Percentiles rank a stretch among this genome's conserved stretches.
These are phyloP conservation scores for Metschnikowia gelsemii DNA, from an alignment of 805 yeast genomes.

Conservation along the genomic window DNA sequence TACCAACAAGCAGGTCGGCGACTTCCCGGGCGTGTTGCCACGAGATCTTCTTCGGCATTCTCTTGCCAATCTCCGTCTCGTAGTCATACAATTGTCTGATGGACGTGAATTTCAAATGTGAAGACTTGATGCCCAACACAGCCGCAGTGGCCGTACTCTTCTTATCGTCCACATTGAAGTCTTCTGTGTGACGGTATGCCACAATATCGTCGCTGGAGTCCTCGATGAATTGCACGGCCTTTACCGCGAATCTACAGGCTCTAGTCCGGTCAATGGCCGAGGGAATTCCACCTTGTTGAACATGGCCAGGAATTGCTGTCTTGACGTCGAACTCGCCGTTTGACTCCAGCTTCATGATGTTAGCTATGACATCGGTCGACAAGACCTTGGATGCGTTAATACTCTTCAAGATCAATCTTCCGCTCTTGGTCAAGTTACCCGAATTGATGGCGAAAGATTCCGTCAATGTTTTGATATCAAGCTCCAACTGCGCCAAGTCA, in stretches of 20 bases:
- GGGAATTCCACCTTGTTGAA: constrained; percentile 81
- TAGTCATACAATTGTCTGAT: constrained; percentile 76
- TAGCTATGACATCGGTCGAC: constrained; percentile 66
- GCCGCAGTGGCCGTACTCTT: constrained; percentile 57
- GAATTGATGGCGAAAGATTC: constrained; percentile 58
- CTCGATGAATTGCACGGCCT: constrained; percentile 70
- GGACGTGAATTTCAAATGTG: constrained; percentile 72
- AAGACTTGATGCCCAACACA: constrained; percentile 79
- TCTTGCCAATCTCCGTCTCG: constrained; percentile 75
- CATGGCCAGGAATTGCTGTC: constrained; percentile 84
- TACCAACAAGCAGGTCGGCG: constrained; percentile 82
- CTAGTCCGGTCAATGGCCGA: constrained; percentile 74
- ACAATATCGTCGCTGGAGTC: constrained; percentile 27
- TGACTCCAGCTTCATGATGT: constrained; percentile 62
- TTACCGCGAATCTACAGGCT: constrained; percentile 69
- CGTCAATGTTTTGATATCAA: constrained; percentile 61
- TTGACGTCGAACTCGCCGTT: constrained; percentile 69
- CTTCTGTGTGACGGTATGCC: constrained; percentile 26
- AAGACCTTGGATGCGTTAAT: constrained; percentile 69
- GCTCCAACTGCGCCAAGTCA: constrained; percentile 56
- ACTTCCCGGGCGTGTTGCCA: constrained; percentile 77
- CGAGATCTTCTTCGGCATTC: constrained; percentile 87
- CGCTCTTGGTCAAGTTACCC: constrained; percentile 62
- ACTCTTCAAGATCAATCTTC: constrained; percentile 66
- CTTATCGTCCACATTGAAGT: constrained; percentile 34